These are phyloP conservation scores for Inonotus hispidus DNA, from an alignment of 1,284 basidiomycete genomes.

Conservation along the genomic window DNA sequence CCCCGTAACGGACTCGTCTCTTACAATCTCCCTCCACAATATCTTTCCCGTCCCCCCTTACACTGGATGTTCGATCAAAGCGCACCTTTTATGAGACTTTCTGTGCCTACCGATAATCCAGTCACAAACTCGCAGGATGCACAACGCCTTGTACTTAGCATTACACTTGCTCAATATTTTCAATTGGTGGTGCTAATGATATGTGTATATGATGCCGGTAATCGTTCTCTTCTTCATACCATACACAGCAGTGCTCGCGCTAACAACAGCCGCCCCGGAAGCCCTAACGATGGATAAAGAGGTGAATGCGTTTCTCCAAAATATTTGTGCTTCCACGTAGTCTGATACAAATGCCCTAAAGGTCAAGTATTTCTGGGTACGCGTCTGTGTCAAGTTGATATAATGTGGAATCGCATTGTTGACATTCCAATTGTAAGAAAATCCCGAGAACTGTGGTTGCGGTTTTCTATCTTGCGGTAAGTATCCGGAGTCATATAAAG, in stretches of 20 bases:
- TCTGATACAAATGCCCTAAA: background rate
- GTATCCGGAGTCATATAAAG: background rate
- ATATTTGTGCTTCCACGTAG: background rate
- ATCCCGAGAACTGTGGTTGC: background rate
- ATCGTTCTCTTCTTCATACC: background rate
- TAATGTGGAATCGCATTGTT: background rate
- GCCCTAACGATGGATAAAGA: background rate
- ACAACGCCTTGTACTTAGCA: background rate
- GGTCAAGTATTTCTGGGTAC: background rate
- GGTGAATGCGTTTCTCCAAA: background rate
- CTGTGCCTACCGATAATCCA: no score
- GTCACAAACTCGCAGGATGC: no score
- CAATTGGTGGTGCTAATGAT: background rate
- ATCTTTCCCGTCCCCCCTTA: no score
- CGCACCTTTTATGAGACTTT: no score
- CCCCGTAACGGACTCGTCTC: no score
- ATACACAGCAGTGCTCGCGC: background rate
- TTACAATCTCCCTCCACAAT: background rate
- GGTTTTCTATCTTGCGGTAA: background rate
- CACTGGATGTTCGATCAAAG: no score
- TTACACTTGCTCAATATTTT: background rate
- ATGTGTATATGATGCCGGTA: background rate
- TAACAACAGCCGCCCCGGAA: background rate
- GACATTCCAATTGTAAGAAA: background rate
- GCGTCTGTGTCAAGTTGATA: background rate